Evolutionary conservation across 192 early-diverging fungal species (phyloP), one percentile per base, ranked within the genome.

Genomic region (Backusella westeae): DNA sequence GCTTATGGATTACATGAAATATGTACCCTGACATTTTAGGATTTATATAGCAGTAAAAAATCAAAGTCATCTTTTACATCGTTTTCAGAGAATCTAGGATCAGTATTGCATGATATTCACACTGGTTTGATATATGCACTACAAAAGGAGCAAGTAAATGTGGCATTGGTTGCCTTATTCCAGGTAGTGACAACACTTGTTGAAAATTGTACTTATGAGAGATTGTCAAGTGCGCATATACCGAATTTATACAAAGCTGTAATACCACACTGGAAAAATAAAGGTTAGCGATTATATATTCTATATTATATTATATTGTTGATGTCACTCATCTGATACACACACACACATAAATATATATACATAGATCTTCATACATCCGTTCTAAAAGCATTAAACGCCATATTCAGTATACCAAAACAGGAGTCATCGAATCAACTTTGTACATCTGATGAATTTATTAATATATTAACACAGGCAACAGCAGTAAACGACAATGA

Each of bases 21-120:
- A 32, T 8, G 23, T 56, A 8, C 8, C 7, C 53, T 56, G n/a
- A 56, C n/a, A 2, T 56, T 21, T 21, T 21, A 56, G n/a, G 7
- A n/a, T 41, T 21, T 56, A 14, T 14, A n/a, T 66, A 65, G 35
- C 66, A 66, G 4, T 67, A 69, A 35, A 34, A 63, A 75, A 69
- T 67, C 42, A 23, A 86, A 86, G 65, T 78, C 83, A 38, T 86
- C 85, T n/a, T 86, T 86, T 46, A 86, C 81, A 14, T 82, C 85
- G 1, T 36, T 86, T 14, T 84, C 85, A 6, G 81, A 80, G 19
- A 82, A 80, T 36, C 52, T 86, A 44, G 85, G 81, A 21, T 77
- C 72, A 0, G 80, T 82, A 21, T 69, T 82, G 39, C 75, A 75
- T 19, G 81, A 86, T 67, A 23, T 84, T 14, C 85, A 86, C 78